Conservation (phyloP, 495 filamentous ascomycete species). For the Cercophora scortea region DNA sequence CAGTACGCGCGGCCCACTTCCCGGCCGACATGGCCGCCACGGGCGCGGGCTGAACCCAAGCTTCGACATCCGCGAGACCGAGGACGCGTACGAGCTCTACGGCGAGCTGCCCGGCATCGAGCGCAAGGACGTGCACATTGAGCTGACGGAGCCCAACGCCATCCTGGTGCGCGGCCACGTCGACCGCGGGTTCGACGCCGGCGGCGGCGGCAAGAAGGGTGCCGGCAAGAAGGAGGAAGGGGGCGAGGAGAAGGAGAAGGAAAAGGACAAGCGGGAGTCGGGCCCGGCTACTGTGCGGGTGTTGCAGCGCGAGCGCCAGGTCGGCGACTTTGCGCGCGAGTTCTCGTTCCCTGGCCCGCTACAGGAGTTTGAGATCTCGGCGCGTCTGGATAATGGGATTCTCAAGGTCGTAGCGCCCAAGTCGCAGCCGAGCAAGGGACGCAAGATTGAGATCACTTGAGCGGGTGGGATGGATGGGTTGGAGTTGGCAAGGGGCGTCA, state of each 20-base stretch:
- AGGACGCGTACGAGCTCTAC: slow-evolving; percentile 61
- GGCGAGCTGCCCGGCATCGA: slow-evolving; percentile 74
- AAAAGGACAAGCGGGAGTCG: not conserved
- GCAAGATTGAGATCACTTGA: slow-evolving; percentile 12
- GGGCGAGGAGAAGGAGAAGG: not conserved
- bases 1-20: too few relatives aligned
- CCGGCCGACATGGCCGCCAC: slow-evolving; percentile 7
- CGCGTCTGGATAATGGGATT: slow-evolving; percentile 15
- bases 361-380: slow-evolving; percentile 16
- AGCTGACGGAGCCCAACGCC: slow-evolving; percentile 65
- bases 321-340: slow-evolving; percentile 16
- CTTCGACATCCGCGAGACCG: slow-evolving; percentile 66
- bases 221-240: not conserved
- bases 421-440: slow-evolving; percentile 2
- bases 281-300: slow-evolving; percentile 1
- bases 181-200: slow-evolving; percentile 37
- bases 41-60: slow-evolving; percentile 21
- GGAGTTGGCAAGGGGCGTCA: too few relatives aligned
- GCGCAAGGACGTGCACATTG: slow-evolving; percentile 64
- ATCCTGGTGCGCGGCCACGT: slow-evolving; percentile 58
- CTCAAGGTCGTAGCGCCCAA: slow-evolving; percentile 17
- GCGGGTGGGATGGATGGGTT: not conserved
- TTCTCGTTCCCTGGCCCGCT: slow-evolving; percentile 18
- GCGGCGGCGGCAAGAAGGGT: not conserved
- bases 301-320: slow-evolving; percentile 9